Base-by-base conservation (phyloP, 176 grass and related monocot species). In the Dendrocalamus sinicus region DNA sequence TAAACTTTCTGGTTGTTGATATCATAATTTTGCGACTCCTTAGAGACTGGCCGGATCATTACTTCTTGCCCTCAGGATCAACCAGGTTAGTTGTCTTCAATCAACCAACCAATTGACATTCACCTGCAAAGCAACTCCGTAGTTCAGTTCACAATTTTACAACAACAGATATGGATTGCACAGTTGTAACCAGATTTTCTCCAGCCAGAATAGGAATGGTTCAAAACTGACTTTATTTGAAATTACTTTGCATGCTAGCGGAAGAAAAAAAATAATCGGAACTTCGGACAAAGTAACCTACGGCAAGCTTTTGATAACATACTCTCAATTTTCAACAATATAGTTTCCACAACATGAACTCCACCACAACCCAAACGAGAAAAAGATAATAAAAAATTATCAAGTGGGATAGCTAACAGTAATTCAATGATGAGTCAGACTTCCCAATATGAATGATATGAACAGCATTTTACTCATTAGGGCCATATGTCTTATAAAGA, bases 1-100 rank as follows among this genome's bases (percentile, higher is more conserved):
- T 98, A 91, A 63, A 98, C 93, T 75, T 95, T 98, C 85, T 98
- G 93, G 81, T 86, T 95, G 26, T 93, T 98, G 78, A 45, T 94
- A 79, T 94, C 94, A 86, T 95, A 87, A 88, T 87, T 98, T 85
- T 92, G 93, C 3, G 70, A 88, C 70, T 91, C 89, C 85, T 87
- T 87, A 44, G 76, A 84, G 85, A 81, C 76, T 87, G 89, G 61
- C n/a, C 44, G 85, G 81, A 84, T 74, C 89, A 91, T 91, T 80
- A 84, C 89, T 91, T 87, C 85, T 88, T 84, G 75, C 52, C 35
- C 76, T 62, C 69, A 76, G 76, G 61, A 88, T 62, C 75, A 68
- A 84, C 59, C 7, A 35, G 80, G 12, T 70, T 46, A 45, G 30
- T 61, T 75, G 15, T 63, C 61, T 84, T 87, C 53, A 91, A 80